Conservation (phyloP, 148 eudicot species). For the Cornus controversa region DNA sequence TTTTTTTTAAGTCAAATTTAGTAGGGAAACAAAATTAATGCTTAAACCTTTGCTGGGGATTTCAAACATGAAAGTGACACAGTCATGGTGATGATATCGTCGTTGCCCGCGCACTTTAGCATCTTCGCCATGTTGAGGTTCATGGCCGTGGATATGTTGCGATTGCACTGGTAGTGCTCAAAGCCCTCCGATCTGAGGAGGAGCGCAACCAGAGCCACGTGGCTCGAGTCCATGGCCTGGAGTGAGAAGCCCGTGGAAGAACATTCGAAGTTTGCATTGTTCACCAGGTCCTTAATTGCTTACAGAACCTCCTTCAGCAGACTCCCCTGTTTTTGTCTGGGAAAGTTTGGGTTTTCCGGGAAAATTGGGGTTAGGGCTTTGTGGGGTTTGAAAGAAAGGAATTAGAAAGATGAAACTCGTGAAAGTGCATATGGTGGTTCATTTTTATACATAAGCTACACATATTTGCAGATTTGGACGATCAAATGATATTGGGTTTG, state of each 20-base stretch:
- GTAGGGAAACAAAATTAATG: not conserved
- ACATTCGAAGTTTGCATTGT: constrained; percentile 76
- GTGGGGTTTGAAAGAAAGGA: constrained; percentile 13
- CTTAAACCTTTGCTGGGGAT: constrained; percentile 49
- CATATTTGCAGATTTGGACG: not conserved
- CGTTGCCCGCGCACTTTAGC: constrained; percentile 81
- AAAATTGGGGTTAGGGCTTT: constrained; percentile 8
- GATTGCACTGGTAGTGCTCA: constrained; percentile 78
- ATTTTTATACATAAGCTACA: not conserved
- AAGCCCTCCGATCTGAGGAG: constrained; percentile 75
- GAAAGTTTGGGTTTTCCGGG: constrained; percentile 19
- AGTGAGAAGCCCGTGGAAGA: constrained; percentile 75
- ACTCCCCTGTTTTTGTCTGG: no score
- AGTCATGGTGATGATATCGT: constrained; percentile 77
- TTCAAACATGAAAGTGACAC: constrained; percentile 84
- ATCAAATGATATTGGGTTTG: not conserved
- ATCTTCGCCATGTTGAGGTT: constrained; percentile 75
- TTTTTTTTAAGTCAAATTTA: no score
- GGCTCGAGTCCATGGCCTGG: constrained; percentile 87
- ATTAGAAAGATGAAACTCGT: not conserved
- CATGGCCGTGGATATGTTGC: constrained; percentile 78
- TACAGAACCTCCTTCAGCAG: constrained; percentile 77
- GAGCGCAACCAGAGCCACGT: constrained; percentile 81
- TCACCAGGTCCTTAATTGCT: constrained; percentile 69
- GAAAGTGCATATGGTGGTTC: not conserved